Base-by-base conservation (phyloP, 192 early-diverging fungal genomes). In the Jimgerdemannia flammicorona region DNA sequence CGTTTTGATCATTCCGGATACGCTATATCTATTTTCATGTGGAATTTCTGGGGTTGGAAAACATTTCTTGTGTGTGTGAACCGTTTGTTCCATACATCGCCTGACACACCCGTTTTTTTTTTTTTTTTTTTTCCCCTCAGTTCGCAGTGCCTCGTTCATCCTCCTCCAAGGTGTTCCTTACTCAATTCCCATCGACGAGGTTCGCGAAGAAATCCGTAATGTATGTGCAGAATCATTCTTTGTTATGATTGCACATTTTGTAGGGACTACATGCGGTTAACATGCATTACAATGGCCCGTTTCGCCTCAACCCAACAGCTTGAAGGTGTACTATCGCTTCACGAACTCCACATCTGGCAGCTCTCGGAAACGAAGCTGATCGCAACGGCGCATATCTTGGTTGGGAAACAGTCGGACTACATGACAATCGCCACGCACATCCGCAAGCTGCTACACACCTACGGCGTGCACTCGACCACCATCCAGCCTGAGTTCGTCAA, bases 321-420 rank as follows among this genome's bases (percentile, higher is more conserved):
- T 20, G 85, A 84, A 8, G 89, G 87, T 66, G 88, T 98, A 4
- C 49, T 91, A 3, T 92, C 88, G 11, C 84, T 97, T 64, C 96
- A 98, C 74, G 96, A 98, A 73, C 74, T 98, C 20, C 96, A 98
- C 77, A 91, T 98, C 40, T 98, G 95, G 95, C 91, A 94, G 79
- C 81, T 98, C 74, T 93, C 91, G 41, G 93, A 95, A 70, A 91
- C 87, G 71, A 94, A 96, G 75, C 86, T 86, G 70, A 87, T 97
- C 43, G 93, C 92, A 0, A 93, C 92, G 2, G 88, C 95, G n/a
- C 96, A 98, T 78, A 87, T 96, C 2, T 78, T 90, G 18, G 81
- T 95, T 10, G 77, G 81, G 18, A 86, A 85, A 14, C 87, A 86
- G 44, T 74, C 81, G 72, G 76, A 89, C 68, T 96, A 94, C 73